Evolutionary conservation across 75 land plant species (phyloP), one percentile per base, ranked within the genome.

Genomic region (Cunninghamia lanceolata): DNA sequence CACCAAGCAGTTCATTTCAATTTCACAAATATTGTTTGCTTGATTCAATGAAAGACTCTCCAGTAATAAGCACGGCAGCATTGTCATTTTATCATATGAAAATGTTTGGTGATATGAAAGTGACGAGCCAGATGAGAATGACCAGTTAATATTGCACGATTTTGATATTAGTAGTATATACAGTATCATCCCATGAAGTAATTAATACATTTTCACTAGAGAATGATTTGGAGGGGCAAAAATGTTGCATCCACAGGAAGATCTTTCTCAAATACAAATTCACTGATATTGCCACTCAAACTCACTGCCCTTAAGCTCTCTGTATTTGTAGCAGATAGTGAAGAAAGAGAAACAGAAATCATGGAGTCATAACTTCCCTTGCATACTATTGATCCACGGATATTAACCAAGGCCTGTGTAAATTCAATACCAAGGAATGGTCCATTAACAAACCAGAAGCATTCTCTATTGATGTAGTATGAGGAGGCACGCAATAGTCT

Each of bases 231-330:
- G n/a, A n/a, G n/a, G n/a, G n/a, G n/a, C n/a, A n/a, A n/a, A n/a
- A n/a, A n/a, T n/a, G n/a, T n/a, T n/a, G n/a, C n/a, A n/a, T n/a
- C n/a, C n/a, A n/a, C n/a, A n/a, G n/a, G n/a, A n/a, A n/a, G n/a
- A n/a, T n/a, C 93, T 89, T 95, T 91, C 32, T 91, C 39, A 91
- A 98, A 95, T 10, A 80, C 34, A 85, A 98, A 98, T 17, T 87
- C 85, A 87, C 82, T 85, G 79, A 89, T 88, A 15, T 91, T 86
- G 85, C 90, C 84, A 73, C 74, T 86, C 88, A 97, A 87, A 53
- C 77, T 88, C 17, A 91, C 47, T 8, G 88, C 87, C 82, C 86
- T 93, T 28, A 28, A 90, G 89, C 85, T 89, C 82, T 88, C 82
- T 40, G 43, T 77, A 78, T 77, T 77, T 82, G 85, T 86, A 32